phyloP scores from a whole-genome alignment of 208 protist genomes.

The Tritrichomonas musculus region DNA sequence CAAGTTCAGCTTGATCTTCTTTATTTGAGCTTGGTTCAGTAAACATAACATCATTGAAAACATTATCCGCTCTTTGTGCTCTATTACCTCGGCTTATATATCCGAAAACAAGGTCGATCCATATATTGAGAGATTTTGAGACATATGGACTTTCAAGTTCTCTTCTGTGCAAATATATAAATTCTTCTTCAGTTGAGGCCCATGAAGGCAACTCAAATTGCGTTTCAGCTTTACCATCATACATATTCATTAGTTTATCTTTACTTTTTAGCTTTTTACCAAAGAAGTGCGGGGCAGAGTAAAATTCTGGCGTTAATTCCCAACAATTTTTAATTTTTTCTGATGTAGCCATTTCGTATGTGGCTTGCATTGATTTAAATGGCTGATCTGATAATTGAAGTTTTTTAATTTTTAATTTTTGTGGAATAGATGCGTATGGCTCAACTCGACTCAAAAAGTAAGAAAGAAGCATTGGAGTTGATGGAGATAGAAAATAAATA shows the following conservation, averaged over 20 bases:
- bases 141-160: background rate
- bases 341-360: background rate
- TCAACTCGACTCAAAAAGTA: too few species aligned
- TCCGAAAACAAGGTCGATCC: background rate
- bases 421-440: too few species aligned
- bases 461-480: too few species aligned
- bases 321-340: background rate
- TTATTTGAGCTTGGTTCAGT: too few species aligned
- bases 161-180: background rate
- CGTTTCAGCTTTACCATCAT: too few species aligned
- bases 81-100: background rate
- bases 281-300: background rate
- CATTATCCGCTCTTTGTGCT: background rate
- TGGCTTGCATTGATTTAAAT: background rate
- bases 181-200: background rate
- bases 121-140: background rate
- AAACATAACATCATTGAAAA: too few species aligned
- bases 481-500: too few species aligned
- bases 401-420: too few species aligned
- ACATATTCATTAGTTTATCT: too few species aligned
- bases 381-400: too few species aligned
- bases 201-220: background rate
- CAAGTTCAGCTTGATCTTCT: too few species aligned
- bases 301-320: slow-evolving; percentile 1
- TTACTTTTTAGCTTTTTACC: too few species aligned